Base-by-base conservation (phyloP, 192 early-diverging fungal genomes). In the Spizellomyces punctatus region DNA sequence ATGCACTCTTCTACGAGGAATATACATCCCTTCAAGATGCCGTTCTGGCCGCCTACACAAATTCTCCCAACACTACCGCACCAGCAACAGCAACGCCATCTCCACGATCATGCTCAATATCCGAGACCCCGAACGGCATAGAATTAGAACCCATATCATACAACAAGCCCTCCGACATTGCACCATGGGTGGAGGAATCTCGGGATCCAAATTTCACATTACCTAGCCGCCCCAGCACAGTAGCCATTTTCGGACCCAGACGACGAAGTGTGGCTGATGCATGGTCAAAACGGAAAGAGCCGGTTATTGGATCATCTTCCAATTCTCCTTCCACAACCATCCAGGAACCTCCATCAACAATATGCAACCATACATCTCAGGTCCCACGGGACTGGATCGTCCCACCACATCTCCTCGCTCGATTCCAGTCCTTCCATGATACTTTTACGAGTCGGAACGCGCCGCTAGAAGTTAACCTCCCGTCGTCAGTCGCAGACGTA, bases 1-100 rank as follows among this genome's bases (percentile, higher is more conserved):
- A 50, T 36, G 21, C 64, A 17, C 5, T 66, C 0, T 66, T 66
- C 46, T 50, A 66, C 21, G 64, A 66, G 47, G 64, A 66, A 49
- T 46, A 66, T 41, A 14, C 10, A 8, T 19, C 46, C 19, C 52
- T 66, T 5, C 43, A 17, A 41, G 64, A 49, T 12, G 41, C 64
- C 12, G 46, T 66, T 22, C 52, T 22, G n/a, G 43, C n/a, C 48
- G 19, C 64, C 6, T 50, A 66, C 48, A 5, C 41, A 1, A 46
- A 42, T 41, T 17, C 62, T 43, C 43, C 44, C 44, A 63, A 44
- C 62, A 17, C 27, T 8, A 8, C 8, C n/a, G 17, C 62, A 17
- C 16, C 62, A 6, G 22, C 62, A 7, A 43, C 36, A 17, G 22
- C 62, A 22, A 49, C 50, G 14, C 12, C 14, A 12, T n/a, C 14